phyloP scores from a whole-genome alignment of 2,329 filamentous ascomycete genomes.

The Bipolaris gigantea region DNA sequence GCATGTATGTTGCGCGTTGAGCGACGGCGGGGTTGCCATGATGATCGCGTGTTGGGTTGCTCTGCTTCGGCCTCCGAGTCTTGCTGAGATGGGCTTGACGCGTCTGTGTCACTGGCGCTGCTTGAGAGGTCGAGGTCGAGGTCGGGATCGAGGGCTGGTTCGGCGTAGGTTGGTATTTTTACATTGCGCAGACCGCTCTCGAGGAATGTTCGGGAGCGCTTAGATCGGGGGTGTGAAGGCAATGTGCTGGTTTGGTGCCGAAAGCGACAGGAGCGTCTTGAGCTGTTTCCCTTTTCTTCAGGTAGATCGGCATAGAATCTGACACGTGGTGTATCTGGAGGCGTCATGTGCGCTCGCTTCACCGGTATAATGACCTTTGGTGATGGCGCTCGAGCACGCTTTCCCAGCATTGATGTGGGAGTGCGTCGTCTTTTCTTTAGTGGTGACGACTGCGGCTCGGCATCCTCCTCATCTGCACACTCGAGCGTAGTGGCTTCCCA shows the following conservation, averaged over 20 bases:
- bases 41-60: no score
- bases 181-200: constrained; percentile 23
- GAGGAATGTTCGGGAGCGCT: constrained; percentile 17
- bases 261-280: constrained; percentile 5
- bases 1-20: not conserved
- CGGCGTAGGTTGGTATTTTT: constrained; percentile 18
- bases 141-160: constrained; percentile 3
- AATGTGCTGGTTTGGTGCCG: constrained; percentile 10
- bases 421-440: constrained; percentile 19
- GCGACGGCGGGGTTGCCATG: no score
- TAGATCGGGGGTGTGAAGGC: constrained; percentile 6
- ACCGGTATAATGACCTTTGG: constrained; percentile 33
- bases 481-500: constrained; percentile 20
- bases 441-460: constrained; percentile 29
- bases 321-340: constrained; percentile 16
- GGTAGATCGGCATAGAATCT: constrained; percentile 24
- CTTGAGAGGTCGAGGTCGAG: not conserved
- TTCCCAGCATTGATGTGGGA: constrained; percentile 22
- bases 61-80: not conserved
- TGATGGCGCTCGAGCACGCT: constrained; percentile 29
- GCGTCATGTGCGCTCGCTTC: constrained; percentile 25
- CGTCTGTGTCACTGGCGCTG: not conserved
- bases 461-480: constrained; percentile 21
- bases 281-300: constrained; percentile 14
- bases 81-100: not conserved